Base-by-base conservation (phyloP, 306 rosid species). In the Arachis hypogaea region DNA sequence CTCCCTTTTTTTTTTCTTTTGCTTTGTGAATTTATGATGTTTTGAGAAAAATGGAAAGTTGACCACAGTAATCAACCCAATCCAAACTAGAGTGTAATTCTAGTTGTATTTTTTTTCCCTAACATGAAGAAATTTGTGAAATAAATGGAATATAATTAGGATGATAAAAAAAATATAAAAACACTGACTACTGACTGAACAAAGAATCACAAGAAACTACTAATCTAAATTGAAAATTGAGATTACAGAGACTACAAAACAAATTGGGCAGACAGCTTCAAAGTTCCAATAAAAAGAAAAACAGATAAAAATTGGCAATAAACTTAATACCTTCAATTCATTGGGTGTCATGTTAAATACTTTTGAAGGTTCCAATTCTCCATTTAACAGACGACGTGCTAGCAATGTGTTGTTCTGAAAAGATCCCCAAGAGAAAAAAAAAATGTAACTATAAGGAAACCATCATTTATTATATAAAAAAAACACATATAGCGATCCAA, bases 341-440 rank as follows among this genome's bases (percentile, higher is more conserved):
- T 8, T 83, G 45, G 96, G 88, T 60, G 98, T 84, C 99, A 95
- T 92, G 77, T 60, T 95, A 75, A 92, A 73, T 73, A 92, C 79
- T 82, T 77, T 88, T 8, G 86, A 84, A 22, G 99, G 92, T 68
- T 90, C 93, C 85, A 95, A 74, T 74, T 92, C 98, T 73, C 93
- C 92, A 49, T 86, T 87, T 66, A 95, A 70, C 44, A 95, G 78
- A 47, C 99, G 94, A 12, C 64, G 77, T 42, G 93, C 90, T 55
- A 95, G 85, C 45, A 87, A 16, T 33, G 76, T 82, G 73, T 80
- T 86, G 36, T 62, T 77, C 99, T 95, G 86, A 70, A n/a, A 78
- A 75, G 71, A 47, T 41, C 49, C 38, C 11, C 68, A 56, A 1
- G 66, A 41, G 30, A 76, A 12, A 72, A 8, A 42, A 50, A 46